A percentile compares a stretch with the other conserved stretches of the same genome.
phyloP scores from a whole-genome alignment of 2,329 filamentous ascomycete species.

The Talaromyces albobiverticillius region DNA sequence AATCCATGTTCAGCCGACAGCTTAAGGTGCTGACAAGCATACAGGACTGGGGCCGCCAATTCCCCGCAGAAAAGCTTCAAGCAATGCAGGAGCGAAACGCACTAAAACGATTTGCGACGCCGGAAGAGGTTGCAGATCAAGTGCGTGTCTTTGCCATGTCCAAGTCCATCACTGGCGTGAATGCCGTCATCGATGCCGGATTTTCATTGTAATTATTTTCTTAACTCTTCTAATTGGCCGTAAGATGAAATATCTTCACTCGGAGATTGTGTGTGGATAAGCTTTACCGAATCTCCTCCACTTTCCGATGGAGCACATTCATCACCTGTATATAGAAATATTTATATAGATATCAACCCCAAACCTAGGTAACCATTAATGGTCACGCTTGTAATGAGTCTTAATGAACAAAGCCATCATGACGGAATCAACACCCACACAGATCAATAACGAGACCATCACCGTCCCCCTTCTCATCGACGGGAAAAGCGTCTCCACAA shows the following conservation, averaged over 20 bases:
- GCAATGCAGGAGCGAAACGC: background rate
- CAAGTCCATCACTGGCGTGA: background rate
- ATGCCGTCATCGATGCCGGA: background rate
- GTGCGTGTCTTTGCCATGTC: background rate
- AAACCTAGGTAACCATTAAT: no score
- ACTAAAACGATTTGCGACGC: background rate
- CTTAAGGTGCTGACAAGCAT: background rate
- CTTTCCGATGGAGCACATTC: no score
- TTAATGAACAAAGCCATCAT: background rate
- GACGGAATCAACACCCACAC: background rate
- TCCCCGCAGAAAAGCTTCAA: background rate
- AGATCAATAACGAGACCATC: background rate
- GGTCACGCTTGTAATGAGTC: no score
- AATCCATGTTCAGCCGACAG: background rate
- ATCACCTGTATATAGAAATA: no score
- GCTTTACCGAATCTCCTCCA: no score
- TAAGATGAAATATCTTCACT: no score
- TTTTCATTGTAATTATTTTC: background rate
- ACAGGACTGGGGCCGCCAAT: background rate
- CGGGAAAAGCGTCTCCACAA: background rate
- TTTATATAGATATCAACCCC: no score
- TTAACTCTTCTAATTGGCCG: background rate
- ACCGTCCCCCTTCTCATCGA: background rate
- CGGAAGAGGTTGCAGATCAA: background rate
- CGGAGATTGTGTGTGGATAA: no score